phyloP scores from a whole-genome alignment of 805 yeast species.

The Sugiyamaella lignohabitans region DNA sequence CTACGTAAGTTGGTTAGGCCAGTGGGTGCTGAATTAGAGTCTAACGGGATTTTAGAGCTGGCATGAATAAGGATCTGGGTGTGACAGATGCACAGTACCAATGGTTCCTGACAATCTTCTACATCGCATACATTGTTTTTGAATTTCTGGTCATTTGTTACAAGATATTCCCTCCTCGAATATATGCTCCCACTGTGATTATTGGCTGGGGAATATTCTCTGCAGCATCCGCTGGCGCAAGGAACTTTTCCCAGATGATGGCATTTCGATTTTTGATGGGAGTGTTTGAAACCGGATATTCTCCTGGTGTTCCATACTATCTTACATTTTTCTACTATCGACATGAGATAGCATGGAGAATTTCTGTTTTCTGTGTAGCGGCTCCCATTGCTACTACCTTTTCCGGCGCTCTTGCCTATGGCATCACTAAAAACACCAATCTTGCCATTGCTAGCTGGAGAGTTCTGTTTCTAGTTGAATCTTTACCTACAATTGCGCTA shows the following conservation, averaged over 20 bases:
- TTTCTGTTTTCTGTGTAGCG: constrained; percentile 26
- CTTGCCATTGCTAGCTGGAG: constrained; percentile 36
- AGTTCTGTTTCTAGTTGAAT: constrained; percentile 44
- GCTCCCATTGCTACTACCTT: constrained; percentile 46
- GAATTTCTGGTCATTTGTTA: constrained; percentile 41
- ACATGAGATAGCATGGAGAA: constrained; percentile 27
- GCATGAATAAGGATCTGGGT: constrained; percentile 39
- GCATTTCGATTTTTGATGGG: constrained; percentile 44
- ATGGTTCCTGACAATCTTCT: constrained; percentile 41
- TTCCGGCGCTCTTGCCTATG: constrained; percentile 47
- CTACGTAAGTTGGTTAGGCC: constrained; percentile 24
- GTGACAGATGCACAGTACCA: constrained; percentile 40
- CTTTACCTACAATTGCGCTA: constrained; percentile 39
- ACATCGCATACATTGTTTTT: constrained; percentile 43
- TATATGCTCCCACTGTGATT: constrained; percentile 44
- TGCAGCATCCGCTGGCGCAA: constrained; percentile 43
- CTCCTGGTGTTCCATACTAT: constrained; percentile 30
- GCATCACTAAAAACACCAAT: constrained; percentile 32
- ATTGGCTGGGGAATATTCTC: constrained; percentile 46
- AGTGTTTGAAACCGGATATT: constrained; percentile 30
- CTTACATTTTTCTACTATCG: constrained; percentile 29
- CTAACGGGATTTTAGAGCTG: constrained; percentile 32
- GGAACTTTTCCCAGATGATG: constrained; percentile 38
- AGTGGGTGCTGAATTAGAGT: background rate
- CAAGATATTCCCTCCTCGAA: constrained; percentile 39